Conservation (phyloP, 208 protist genomes). For the Leptomonas pyrrhocoris region DNA sequence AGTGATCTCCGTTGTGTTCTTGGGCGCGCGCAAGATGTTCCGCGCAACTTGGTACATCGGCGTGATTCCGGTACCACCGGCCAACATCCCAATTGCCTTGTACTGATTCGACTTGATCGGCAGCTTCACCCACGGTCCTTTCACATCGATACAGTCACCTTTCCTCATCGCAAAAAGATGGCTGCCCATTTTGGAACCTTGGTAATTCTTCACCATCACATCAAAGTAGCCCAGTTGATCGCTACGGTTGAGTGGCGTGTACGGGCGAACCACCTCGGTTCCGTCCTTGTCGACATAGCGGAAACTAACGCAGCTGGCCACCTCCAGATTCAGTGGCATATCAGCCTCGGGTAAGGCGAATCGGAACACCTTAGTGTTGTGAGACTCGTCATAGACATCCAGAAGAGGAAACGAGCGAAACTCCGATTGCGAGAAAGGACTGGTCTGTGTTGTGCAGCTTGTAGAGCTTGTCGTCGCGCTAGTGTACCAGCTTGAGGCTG, state of each 20-base stretch:
- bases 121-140: conserved; percentile 91
- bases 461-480: conserved; percentile 30
- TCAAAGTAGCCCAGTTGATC: conserved; percentile 91
- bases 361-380: conserved; percentile 89
- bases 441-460: conserved; percentile 45
- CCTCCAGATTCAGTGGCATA: conserved; percentile 80
- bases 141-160: conserved; percentile 90
- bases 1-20: conserved; percentile 88
- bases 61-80: conserved; percentile 93
- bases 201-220: conserved; percentile 91
- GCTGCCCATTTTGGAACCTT: conserved; percentile 87
- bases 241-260: conserved; percentile 81
- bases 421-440: conserved; percentile 78
- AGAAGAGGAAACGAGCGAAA: conserved; percentile 81
- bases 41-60: conserved; percentile 94
- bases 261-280: conserved; percentile 84
- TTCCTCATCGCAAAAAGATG: conserved; percentile 93
- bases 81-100: conserved; percentile 93
- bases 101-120: conserved; percentile 89
- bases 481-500: conserved; percentile 62
- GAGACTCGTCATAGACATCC: conserved; percentile 83
- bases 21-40: conserved; percentile 70
- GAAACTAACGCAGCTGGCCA: conserved; percentile 78
- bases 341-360: conserved; percentile 86
- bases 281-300: conserved; percentile 78